Percentiles rank a stretch among this genome's conserved stretches.
These are phyloP conservation scores for Fusarium ramigenum DNA, from an alignment of 2,329 filamentous ascomycete genomes.

Conservation along the genomic window DNA sequence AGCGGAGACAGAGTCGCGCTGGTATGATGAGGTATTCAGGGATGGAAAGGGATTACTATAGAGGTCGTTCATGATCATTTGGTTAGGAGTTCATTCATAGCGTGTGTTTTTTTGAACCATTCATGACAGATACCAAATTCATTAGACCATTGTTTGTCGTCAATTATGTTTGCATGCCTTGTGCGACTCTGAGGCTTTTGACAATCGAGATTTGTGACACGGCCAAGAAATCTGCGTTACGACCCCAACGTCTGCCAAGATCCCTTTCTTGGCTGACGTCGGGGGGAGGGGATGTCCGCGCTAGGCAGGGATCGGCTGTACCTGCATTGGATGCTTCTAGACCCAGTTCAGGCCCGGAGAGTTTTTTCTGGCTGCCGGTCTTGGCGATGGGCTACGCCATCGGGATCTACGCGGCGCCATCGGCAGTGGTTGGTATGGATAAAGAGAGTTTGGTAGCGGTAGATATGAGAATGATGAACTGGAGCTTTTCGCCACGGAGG, in stretches of 20 bases:
- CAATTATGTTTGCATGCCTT: background rate
- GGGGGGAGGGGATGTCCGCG: background rate
- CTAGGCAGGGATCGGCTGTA: constrained; percentile 5
- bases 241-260: constrained; percentile 1
- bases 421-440: background rate
- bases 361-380: background rate
- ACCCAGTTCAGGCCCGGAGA: background rate
- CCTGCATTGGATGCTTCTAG: constrained; percentile 10
- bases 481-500: background rate
- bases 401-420: background rate
- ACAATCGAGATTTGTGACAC: background rate
- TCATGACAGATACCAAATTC: constrained; percentile 16
- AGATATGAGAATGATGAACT: background rate
- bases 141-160: background rate
- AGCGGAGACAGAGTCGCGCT: constrained; percentile 15
- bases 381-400: constrained; percentile 5
- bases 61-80: constrained; percentile 8
- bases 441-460: background rate
- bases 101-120: constrained; percentile 23
- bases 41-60: constrained; percentile 33
- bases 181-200: background rate
- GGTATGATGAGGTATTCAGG: constrained; percentile 40
- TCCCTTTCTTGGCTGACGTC: constrained; percentile 23
- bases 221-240: background rate
- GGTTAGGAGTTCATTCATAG: constrained; percentile 30